A percentile compares a stretch with the other conserved stretches of the same genome.
These are phyloP conservation scores for Capronia americana DNA, from an alignment of 2,329 filamentous ascomycete species.

Conservation along the genomic window DNA sequence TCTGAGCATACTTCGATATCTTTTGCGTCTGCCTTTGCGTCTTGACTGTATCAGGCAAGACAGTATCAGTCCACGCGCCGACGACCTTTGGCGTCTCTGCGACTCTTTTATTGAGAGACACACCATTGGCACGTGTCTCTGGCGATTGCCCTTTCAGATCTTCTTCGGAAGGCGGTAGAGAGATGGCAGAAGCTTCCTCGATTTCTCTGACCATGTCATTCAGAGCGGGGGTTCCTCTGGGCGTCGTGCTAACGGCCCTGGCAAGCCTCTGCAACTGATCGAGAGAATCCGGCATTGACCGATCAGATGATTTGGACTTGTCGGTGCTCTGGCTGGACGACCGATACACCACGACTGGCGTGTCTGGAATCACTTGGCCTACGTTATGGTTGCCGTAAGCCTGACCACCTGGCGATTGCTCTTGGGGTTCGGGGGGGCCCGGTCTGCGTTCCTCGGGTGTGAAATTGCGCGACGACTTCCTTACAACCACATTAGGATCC, in stretches of 20 bases:
- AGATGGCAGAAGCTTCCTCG: slow-evolving; percentile 14
- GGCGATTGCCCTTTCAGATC: slow-evolving; percentile 12
- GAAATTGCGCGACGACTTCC: slow-evolving; percentile 34
- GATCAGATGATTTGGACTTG: slow-evolving; percentile 24
- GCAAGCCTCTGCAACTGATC: slow-evolving; percentile 53
- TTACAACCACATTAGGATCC: slow-evolving; percentile 32
- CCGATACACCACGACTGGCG: slow-evolving; percentile 48
- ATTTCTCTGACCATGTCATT: slow-evolving; percentile 18
- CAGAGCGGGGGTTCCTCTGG: slow-evolving; percentile 30
- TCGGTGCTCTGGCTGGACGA: slow-evolving; percentile 34
- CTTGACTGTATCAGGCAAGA: slow-evolving; percentile 48
- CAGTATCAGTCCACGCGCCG: slow-evolving; percentile 56
- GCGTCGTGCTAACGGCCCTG: slow-evolving; percentile 40
- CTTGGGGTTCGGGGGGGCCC: slow-evolving; percentile 20
- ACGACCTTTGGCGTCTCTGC: slow-evolving; percentile 50
- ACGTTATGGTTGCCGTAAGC: slow-evolving; percentile 26
- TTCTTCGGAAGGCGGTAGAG: slow-evolving; percentile 7
- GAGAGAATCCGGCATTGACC: slow-evolving; percentile 32
- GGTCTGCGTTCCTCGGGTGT: slow-evolving; percentile 29
- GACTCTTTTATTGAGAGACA: slow-evolving; percentile 7
- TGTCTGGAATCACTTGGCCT: slow-evolving; percentile 47
- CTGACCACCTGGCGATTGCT: neutral
- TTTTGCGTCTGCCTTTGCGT: slow-evolving; percentile 28
- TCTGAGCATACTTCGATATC: slow-evolving; percentile 34
- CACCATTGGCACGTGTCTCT: neutral